Percentiles rank a stretch among this genome's conserved stretches.
Conservation (phyloP, 495 filamentous ascomycete species). For the Filosporella fistucella region DNA sequence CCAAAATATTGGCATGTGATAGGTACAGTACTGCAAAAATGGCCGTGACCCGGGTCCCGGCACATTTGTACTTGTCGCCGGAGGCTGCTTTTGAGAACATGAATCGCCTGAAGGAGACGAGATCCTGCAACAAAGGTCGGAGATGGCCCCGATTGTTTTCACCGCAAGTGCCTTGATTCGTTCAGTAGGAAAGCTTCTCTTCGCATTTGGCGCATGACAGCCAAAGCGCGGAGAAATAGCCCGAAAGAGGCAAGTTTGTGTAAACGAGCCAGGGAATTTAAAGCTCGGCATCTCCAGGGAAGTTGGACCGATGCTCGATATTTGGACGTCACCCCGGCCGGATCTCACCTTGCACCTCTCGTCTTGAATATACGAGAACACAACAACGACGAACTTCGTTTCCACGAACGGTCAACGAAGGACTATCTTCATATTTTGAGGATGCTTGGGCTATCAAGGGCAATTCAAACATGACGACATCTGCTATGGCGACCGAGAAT, state of each 20-base stretch:
- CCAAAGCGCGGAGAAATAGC: not conserved
- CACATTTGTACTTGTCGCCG: too few species aligned
- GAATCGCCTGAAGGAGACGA: too few species aligned
- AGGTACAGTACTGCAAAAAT: too few species aligned
- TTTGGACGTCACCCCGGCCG: not conserved
- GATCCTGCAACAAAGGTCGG: too few species aligned
- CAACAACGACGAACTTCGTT: slow-evolving; percentile 3
- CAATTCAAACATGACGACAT: slow-evolving; percentile 15
- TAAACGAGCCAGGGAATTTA: not conserved
- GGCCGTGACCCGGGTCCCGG: too few species aligned
- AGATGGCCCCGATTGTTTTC: too few species aligned
- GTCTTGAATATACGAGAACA: not conserved
- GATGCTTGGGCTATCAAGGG: slow-evolving; percentile 10
- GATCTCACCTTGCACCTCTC: not conserved
- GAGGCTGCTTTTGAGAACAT: too few species aligned
- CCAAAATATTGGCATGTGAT: too few species aligned
- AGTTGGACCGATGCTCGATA: too few species aligned
- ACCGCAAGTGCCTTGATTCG: too few species aligned
- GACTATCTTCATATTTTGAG: slow-evolving; percentile 1
- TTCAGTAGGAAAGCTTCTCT: too few species aligned
- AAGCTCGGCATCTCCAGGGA: slow-evolving; percentile 12
- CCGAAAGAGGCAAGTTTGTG: not conserved
- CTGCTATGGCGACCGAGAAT: slow-evolving; percentile 19
- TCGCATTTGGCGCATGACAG: too few species aligned
- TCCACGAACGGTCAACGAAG: not conserved